phyloP scores from a whole-genome alignment of 2,329 filamentous ascomycete species.

The Epichloe amarillans region DNA sequence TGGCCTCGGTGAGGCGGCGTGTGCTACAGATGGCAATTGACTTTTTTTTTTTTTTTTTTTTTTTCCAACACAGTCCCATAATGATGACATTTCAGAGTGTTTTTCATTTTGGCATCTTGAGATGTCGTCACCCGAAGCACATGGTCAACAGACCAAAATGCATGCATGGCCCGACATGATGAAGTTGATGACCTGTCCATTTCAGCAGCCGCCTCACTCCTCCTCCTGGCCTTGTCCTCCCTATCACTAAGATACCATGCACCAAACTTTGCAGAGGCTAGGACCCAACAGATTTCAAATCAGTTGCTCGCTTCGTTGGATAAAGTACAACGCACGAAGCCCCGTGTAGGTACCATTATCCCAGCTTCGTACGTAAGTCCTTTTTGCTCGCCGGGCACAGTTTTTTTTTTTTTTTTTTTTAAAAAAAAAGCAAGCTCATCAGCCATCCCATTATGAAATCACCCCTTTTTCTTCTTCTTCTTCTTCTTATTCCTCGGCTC shows the following conservation, averaged over 20 bases:
- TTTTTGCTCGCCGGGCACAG: too few species aligned
- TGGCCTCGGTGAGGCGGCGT: not conserved
- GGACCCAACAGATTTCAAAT: not conserved
- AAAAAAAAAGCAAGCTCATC: too few species aligned
- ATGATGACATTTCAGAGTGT: not conserved
- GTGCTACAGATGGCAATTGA: not conserved
- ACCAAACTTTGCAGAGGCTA: not conserved
- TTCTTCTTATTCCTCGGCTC: not conserved
- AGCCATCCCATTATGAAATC: not conserved
- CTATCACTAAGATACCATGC: constrained; percentile 8
- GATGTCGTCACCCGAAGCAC: too few species aligned
- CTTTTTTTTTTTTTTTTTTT: not conserved
- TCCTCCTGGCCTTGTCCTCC: constrained; percentile 8
- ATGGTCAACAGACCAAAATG: too few species aligned
- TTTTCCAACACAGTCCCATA: not conserved
- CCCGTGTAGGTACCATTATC: too few species aligned
- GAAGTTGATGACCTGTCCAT: too few species aligned
- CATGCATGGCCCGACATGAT: too few species aligned
- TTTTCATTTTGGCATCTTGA: not conserved
- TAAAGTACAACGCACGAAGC: too few species aligned
- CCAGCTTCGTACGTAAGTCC: too few species aligned
- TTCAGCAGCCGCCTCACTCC: too few species aligned
- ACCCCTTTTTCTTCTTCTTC: not conserved
- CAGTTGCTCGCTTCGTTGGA: not conserved
- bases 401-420: too few species aligned